A percentile compares a stretch with the other conserved stretches of the same genome.
These are phyloP conservation scores for Athelia sp. DNA, from an alignment of 1,284 basidiomycete species.

Conservation along the genomic window DNA sequence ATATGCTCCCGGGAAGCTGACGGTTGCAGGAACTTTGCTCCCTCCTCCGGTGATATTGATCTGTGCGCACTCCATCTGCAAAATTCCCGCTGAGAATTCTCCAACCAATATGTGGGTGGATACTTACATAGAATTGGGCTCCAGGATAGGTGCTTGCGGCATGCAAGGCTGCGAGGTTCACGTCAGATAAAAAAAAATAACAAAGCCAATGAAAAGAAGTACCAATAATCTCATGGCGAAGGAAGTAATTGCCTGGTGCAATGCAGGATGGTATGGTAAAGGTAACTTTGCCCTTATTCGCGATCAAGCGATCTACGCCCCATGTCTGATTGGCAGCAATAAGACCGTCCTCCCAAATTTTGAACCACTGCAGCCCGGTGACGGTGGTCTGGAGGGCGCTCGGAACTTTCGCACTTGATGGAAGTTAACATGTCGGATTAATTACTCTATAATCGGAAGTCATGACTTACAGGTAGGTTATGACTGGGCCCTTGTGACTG, in stretches of 20 bases:
- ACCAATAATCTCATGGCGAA: conserved; percentile 51
- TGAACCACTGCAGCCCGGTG: conserved; percentile 53
- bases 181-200: too few species aligned
- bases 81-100: neutral
- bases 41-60: conserved; percentile 42
- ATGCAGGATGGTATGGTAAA: conserved; percentile 49
- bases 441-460: too few species aligned
- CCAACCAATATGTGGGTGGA: neutral
- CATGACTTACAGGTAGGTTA: conserved; percentile 46
- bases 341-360: conserved; percentile 31
- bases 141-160: conserved; percentile 35
- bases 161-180: conserved; percentile 25
- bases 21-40: conserved; percentile 35
- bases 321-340: conserved; percentile 26
- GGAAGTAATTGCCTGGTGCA: conserved; percentile 43
- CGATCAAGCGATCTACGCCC: conserved; percentile 44
- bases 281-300: conserved; percentile 49
- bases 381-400: conserved; percentile 39
- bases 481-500: conserved; percentile 48
- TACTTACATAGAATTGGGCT: conserved; percentile 43
- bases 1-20: conserved; percentile 49
- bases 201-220: too few species aligned
- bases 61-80: conserved; percentile 50
- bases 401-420: conserved; percentile 41
- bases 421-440: too few species aligned